Percentiles rank a stretch among this genome's conserved stretches.
Evolutionary conservation across 1,284 basidiomycete species (phyloP).

Genomic region (Chalciporus piperatoides): DNA sequence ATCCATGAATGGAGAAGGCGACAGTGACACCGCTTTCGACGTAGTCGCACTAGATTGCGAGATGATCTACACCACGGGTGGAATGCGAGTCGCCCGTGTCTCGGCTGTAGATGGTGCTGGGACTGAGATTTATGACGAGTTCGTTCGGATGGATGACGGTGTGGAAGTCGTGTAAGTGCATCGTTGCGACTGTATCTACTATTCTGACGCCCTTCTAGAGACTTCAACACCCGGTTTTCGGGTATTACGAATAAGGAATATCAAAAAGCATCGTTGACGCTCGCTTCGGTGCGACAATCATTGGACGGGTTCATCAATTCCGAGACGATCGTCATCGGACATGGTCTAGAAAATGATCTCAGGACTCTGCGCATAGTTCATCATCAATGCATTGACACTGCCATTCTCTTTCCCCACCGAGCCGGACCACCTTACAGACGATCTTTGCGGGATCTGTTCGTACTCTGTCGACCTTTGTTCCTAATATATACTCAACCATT

Average conservation of each 20-base stretch:
- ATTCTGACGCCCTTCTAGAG: conserved; percentile 45
- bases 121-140: conserved; percentile 72
- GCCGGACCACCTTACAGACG: conserved; percentile 76
- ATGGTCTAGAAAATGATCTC: conserved; percentile 87
- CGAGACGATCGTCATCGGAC: conserved; percentile 81
- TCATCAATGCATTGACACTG: conserved; percentile 78
- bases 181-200: conserved; percentile 1
- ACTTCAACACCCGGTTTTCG: conserved; percentile 88
- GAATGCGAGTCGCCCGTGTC: conserved; percentile 81
- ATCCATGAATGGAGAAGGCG: conserved; percentile 10
- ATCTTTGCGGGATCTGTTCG: conserved; percentile 77
- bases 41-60: conserved; percentile 88
- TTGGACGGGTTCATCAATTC: conserved; percentile 69
- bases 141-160: conserved; percentile 74
- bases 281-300: conserved; percentile 61
- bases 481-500: neutral
- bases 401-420: conserved; percentile 77
- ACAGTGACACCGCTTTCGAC: conserved; percentile 51
- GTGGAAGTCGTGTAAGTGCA: conserved; percentile 71
- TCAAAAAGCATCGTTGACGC: conserved; percentile 57
- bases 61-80: conserved; percentile 90
- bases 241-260: conserved; percentile 70
- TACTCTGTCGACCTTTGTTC: neutral
- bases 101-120: conserved; percentile 81
- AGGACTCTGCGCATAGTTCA: conserved; percentile 85